A percentile compares a stretch with the other conserved stretches of the same genome.
Conservation (phyloP, 2,329 filamentous ascomycete species). For the Orbilia javanica region DNA sequence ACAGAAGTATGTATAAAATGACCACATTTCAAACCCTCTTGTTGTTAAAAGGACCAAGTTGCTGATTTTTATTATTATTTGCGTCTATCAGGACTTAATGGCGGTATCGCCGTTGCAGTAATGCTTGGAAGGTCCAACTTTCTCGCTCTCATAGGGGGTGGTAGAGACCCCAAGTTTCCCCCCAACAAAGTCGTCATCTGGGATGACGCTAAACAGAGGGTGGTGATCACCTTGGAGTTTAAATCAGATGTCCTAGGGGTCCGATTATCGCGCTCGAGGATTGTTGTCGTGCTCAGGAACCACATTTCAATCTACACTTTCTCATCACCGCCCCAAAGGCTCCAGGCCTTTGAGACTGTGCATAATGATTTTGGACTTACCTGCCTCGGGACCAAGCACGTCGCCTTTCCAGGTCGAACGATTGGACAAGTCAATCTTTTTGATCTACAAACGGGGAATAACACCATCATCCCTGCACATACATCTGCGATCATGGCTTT, state of each 20-base stretch:
- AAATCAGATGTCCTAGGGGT: slow-evolving; percentile 84
- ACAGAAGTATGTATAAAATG: slow-evolving; percentile 68
- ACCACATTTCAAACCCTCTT: background rate
- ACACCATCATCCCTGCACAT: slow-evolving; percentile 94
- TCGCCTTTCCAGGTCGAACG: slow-evolving; percentile 89
- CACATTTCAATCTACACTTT: slow-evolving; percentile 85
- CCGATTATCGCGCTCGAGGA: slow-evolving; percentile 79
- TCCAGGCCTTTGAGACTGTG: slow-evolving; percentile 84
- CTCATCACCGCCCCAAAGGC: slow-evolving; percentile 76
- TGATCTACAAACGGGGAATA: slow-evolving; percentile 80
- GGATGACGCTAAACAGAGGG: slow-evolving; percentile 85
- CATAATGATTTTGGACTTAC: slow-evolving; percentile 86
- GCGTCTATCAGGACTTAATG: slow-evolving; percentile 75
- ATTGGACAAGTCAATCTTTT: slow-evolving; percentile 90
- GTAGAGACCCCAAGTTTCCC: slow-evolving; percentile 84
- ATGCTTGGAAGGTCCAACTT: slow-evolving; percentile 91
- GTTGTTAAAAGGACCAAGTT: slow-evolving; percentile 31
- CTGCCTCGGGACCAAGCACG: slow-evolving; percentile 77
- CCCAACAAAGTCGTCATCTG: slow-evolving; percentile 92
- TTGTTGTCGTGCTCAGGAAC: slow-evolving; percentile 85
- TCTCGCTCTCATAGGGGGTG: slow-evolving; percentile 88
- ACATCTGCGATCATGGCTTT: slow-evolving; percentile 82
- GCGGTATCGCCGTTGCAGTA: slow-evolving; percentile 82
- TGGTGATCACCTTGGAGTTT: slow-evolving; percentile 81
- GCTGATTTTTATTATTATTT: slow-evolving; percentile 10